Conservation (phyloP, 2,329 filamentous ascomycete genomes). For the Monosporascus sp. region DNA sequence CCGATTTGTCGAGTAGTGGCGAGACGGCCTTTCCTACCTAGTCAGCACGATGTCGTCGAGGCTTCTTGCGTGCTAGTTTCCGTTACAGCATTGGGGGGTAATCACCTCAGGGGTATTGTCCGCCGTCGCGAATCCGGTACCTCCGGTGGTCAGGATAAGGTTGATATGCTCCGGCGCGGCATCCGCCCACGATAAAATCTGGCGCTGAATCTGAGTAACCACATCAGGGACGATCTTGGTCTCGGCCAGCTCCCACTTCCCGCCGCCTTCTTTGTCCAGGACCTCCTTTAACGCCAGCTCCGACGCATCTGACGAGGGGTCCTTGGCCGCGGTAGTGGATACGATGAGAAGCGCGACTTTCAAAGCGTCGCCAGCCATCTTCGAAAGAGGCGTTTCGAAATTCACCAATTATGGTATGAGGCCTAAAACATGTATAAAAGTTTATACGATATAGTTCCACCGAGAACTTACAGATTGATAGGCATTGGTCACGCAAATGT, state of each 20-base stretch:
- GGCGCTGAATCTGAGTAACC: slow-evolving; percentile 66
- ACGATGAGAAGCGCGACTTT: slow-evolving; percentile 77
- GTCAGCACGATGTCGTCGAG: slow-evolving; percentile 2
- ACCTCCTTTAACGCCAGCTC: slow-evolving; percentile 61
- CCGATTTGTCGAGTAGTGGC: slow-evolving; percentile 75
- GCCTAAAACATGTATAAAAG: no score
- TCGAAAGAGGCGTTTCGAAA: not conserved
- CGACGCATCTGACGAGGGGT: slow-evolving; percentile 74
- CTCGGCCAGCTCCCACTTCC: slow-evolving; percentile 65
- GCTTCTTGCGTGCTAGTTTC: no score
- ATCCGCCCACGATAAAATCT: slow-evolving; percentile 71
- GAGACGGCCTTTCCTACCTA: slow-evolving; percentile 59
- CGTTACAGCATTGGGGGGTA: not conserved
- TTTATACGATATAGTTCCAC: no score
- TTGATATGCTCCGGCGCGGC: slow-evolving; percentile 55
- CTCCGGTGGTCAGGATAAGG: slow-evolving; percentile 82
- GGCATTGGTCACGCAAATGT: no score
- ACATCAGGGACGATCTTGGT: slow-evolving; percentile 77
- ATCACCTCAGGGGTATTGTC: slow-evolving; percentile 83
- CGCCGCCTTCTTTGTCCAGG: slow-evolving; percentile 60
- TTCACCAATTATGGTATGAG: no score
- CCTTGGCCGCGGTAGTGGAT: slow-evolving; percentile 80
- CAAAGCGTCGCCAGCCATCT: slow-evolving; percentile 43
- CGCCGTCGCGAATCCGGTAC: slow-evolving; percentile 82
- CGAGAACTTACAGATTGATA: not conserved